These are phyloP conservation scores for Aspergillus heteromorphus DNA, from an alignment of 495 filamentous ascomycete species.

Conservation along the genomic window DNA sequence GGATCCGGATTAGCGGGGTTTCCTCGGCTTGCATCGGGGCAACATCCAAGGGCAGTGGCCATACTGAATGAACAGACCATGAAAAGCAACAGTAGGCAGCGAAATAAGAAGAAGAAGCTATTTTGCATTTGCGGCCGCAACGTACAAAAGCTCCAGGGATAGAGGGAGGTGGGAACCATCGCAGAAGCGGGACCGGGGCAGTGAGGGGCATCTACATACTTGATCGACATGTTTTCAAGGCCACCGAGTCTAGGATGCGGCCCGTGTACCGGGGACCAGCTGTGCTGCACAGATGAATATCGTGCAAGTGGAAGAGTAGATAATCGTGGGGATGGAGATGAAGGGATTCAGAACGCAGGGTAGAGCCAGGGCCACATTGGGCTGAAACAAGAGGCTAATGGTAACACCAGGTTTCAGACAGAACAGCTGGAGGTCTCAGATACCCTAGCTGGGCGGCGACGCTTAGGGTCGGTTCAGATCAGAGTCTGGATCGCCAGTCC, in stretches of 20 bases:
- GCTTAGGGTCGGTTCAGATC: too few species aligned
- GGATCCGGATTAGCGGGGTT: not conserved
- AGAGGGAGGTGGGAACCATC: conserved; percentile 14
- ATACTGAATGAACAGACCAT: not conserved
- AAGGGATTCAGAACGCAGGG: not conserved
- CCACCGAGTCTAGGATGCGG: not conserved
- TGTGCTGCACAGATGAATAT: not conserved
- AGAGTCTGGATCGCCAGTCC: too few species aligned
- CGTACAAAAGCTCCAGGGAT: not conserved
- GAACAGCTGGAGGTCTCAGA: not conserved
- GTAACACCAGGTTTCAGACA: not conserved
- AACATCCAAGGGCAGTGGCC: conserved; percentile 2
- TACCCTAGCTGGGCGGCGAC: too few species aligned
- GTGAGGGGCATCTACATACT: conserved; percentile 47
- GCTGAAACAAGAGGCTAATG: not conserved
- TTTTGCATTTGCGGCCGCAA: not conserved
- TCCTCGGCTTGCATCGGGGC: not conserved
- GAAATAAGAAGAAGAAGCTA: too few species aligned
- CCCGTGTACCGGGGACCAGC: not conserved
- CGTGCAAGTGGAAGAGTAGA: not conserved
- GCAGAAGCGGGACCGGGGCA: conserved; percentile 9
- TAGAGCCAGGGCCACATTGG: not conserved
- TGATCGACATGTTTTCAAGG: conserved; percentile 56
- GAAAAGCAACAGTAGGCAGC: not conserved
- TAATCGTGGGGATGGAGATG: not conserved